phyloP scores from a whole-genome alignment of 352 stramenopile genomes.

The Plasmopara muralis region DNA sequence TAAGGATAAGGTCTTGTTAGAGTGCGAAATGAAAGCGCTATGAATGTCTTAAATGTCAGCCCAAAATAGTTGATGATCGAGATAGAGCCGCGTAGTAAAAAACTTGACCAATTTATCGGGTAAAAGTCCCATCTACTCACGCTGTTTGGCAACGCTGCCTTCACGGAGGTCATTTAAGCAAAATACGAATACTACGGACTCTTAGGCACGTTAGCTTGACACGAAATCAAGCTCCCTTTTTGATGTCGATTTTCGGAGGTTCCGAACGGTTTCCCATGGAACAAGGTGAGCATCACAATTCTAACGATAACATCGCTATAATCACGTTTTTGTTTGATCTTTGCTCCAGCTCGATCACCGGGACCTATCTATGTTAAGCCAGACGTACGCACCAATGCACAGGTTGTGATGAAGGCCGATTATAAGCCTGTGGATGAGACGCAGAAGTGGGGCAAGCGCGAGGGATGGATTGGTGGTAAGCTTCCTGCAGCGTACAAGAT shows the following conservation, averaged over 20 bases:
- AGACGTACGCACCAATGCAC: slow-evolving; percentile 47
- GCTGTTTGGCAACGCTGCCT: too few species aligned
- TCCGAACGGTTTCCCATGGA: slow-evolving; percentile 72
- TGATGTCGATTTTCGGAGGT: slow-evolving; percentile 78
- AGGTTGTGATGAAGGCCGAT: slow-evolving; percentile 70
- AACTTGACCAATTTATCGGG: too few species aligned
- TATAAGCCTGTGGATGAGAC: slow-evolving; percentile 58
- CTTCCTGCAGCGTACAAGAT: not conserved
- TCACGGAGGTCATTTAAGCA: too few species aligned
- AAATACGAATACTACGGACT: too few species aligned
- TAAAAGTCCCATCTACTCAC: too few species aligned
- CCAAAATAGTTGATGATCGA: too few species aligned
- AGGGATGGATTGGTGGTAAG: slow-evolving; percentile 76
- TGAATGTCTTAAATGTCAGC: too few species aligned
- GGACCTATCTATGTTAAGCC: slow-evolving; percentile 67
- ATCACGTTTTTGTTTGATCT: not conserved
- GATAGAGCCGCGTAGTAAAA: too few species aligned
- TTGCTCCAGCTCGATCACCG: slow-evolving; percentile 44
- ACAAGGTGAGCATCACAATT: slow-evolving; percentile 29
- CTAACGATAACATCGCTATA: not conserved
- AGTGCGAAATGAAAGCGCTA: too few species aligned
- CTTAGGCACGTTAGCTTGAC: too few species aligned
- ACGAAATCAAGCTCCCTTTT: too few species aligned
- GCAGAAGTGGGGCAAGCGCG: slow-evolving; percentile 63
- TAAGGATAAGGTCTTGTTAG: too few species aligned